Conservation (phyloP, 805 yeast species). For the Candida caryicola region DNA sequence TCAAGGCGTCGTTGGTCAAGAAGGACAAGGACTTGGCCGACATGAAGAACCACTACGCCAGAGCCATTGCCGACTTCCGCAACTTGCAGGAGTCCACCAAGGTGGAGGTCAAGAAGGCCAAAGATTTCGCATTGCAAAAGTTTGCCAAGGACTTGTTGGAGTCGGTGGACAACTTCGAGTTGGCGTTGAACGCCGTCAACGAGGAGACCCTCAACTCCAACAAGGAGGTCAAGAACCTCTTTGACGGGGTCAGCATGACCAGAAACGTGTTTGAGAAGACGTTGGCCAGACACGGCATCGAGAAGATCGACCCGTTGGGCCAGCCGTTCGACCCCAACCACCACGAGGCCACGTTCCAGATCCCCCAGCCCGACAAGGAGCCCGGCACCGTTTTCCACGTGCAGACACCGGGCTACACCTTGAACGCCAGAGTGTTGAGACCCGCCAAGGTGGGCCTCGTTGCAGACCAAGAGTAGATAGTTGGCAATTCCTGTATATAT, state of each 20-base stretch:
- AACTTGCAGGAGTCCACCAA: constrained; percentile 88
- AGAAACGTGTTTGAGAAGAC: constrained; percentile 84
- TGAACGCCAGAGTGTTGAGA: constrained; percentile 84
- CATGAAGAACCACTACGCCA: constrained; percentile 75
- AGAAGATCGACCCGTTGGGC: constrained; percentile 78
- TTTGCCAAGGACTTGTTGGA: constrained; percentile 88
- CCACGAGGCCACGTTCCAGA: constrained; percentile 91
- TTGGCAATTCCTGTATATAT: background rate
- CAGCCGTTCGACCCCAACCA: constrained; percentile 85
- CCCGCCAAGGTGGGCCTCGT: constrained; percentile 97
- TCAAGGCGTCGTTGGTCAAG: constrained; percentile 52
- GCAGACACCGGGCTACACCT: constrained; percentile 84
- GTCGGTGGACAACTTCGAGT: constrained; percentile 84
- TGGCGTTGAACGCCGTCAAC: constrained; percentile 73
- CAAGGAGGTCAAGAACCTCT: constrained; percentile 66
- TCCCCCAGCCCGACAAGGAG: constrained; percentile 81
- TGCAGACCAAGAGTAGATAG: constrained; percentile 37
- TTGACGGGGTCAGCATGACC: constrained; percentile 90
- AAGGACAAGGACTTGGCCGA: constrained; percentile 76
- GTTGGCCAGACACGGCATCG: constrained; percentile 72
- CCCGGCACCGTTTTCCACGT: constrained; percentile 92
- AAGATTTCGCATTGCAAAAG: constrained; percentile 86
- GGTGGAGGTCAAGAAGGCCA: constrained; percentile 81
- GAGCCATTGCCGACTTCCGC: constrained; percentile 89
- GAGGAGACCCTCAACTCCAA: constrained; percentile 58